Base-by-base conservation (phyloP, 345 rosid species). In the Eucalyptus brandiana region DNA sequence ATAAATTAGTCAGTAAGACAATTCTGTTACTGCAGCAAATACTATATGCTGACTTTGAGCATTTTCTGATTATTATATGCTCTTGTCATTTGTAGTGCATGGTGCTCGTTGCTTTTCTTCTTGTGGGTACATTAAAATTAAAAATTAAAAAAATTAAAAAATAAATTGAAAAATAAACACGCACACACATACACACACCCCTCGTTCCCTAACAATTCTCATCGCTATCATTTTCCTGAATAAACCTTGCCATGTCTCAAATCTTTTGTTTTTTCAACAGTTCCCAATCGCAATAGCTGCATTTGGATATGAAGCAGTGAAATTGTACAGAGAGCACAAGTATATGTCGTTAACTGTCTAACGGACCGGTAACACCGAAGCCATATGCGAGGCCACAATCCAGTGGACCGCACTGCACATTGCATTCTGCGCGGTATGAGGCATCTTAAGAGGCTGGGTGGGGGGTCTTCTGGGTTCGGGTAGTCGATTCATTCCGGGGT, bases 381-480 rank as follows among this genome's bases (percentile, higher is more conserved):
- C 92, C 87, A 90, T 97, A 8, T 97, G 98, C 45, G 98, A 93
- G 91, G 99, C 99, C 89, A 95, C 99, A 6, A 97, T 97, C 48
- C 95, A 93, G 89, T 97, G 99, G 99, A 97, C 96, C 24, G 92
- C 94, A 45, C 21, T 93, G 89, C 93, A 97, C 91, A 93, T 97
- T 87, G 90, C 94, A 67, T 96, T 97, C 89, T 97, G 98, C 90
- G 97, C 97, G 48, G 91, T 97, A 3, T 97, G 98, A 89, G 96
- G 98, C 44, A 91, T 95, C 89, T 83, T 94, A 28, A 99, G 99
- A 69, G 99, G 99, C 58, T 93, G 95, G 2, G 99, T 97, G 3
- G 97, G 98, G 6, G 99, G 99, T 87, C 94, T 97, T 7, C 98
- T 97, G 3, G 99, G 99, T 37, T 97, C 98, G 0, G 99, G 99